These are phyloP conservation scores for Carex littledalei DNA, from an alignment of 176 grass and related monocot genomes.

Conservation along the genomic window DNA sequence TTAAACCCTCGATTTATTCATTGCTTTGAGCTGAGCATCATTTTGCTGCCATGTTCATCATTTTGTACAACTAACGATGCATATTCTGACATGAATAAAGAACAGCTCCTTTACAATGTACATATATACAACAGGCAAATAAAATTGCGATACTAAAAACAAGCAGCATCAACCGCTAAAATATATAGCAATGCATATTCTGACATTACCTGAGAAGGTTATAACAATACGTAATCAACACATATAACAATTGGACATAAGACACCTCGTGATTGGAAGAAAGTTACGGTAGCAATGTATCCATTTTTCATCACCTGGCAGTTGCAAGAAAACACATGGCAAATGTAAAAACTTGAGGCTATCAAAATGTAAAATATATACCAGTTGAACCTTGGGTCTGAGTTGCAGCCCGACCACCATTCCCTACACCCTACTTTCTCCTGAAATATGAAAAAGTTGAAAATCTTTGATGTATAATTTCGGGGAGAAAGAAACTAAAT, in stretches of 20 bases:
- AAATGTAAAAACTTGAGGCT: not conserved
- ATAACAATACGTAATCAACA: constrained; percentile 17
- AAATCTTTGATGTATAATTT: not conserved
- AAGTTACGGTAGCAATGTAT: constrained; percentile 81
- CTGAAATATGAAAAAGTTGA: constrained; percentile 35
- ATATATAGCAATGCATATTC: not conserved
- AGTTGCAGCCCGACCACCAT: constrained; percentile 81
- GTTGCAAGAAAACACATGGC: not conserved
- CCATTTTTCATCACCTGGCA: constrained; percentile 93
- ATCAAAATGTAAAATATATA: not conserved
- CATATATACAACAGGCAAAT: not conserved
- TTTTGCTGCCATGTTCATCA: too few relatives aligned
- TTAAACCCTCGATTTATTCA: too few relatives aligned
- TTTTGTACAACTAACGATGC: not conserved
- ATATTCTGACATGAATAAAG: constrained; percentile 12
- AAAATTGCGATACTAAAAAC: not conserved
- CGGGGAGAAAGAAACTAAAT: not conserved
- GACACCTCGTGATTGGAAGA: constrained; percentile 62
- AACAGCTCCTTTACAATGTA: constrained; percentile 5
- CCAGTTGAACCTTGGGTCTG: constrained; percentile 69
- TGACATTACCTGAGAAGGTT: not conserved
- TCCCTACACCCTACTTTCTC: constrained; percentile 54
- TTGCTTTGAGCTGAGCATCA: too few relatives aligned
- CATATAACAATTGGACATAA: not conserved
- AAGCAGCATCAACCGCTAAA: not conserved